Base-by-base conservation (phyloP, 2,329 filamentous ascomycete species). In the Colletotrichum liriopes region DNA sequence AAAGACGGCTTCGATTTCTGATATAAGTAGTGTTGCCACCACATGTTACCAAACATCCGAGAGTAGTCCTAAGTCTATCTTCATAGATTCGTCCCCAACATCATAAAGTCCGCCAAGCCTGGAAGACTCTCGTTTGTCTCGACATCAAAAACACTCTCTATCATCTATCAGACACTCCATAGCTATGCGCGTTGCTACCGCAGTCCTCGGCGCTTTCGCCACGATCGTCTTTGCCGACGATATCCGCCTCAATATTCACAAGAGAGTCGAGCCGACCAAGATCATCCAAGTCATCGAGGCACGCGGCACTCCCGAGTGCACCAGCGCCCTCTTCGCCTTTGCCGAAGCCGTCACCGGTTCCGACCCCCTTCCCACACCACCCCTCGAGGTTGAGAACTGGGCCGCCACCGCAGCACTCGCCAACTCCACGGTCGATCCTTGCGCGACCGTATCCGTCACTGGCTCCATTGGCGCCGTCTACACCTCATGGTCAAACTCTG, bases 251-350 rank as follows among this genome's bases (percentile, higher is more conserved):
- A 47, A 62, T 6, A 9, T 62, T 12, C 32, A 51, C 14, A 62
- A 62, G 59, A 39, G 45, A 51, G 51, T 62, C n/a, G 59, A 62
- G n/a, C 59, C 59, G 29, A 62, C 59, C 45, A 62, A 62, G 45
- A 29, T 62, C 45, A 49, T 62, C 59, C 12, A 20, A 3, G 45
- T 51, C 43, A 6, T 62, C 35, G 59, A 62, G 26, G 59, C 45
- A 32, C 59, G 45, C 7, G 45, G 45, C 32, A 62, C 59, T 4
- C 59, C 59, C 32, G 45, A 62, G 45, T 62, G 45, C 20, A 62
- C 59, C n/a, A 39, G 23, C 59, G 59, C 59, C 16, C 1, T 51
- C 59, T 5, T 11, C 7, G 59, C 59, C 14, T 51, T 62, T 29
- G 29, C 3, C 73, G 5, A 66, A n/a, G 45, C 59, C 16, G 45